Base-by-base conservation (phyloP, 345 rosid species). In the Syzygium jambos region DNA sequence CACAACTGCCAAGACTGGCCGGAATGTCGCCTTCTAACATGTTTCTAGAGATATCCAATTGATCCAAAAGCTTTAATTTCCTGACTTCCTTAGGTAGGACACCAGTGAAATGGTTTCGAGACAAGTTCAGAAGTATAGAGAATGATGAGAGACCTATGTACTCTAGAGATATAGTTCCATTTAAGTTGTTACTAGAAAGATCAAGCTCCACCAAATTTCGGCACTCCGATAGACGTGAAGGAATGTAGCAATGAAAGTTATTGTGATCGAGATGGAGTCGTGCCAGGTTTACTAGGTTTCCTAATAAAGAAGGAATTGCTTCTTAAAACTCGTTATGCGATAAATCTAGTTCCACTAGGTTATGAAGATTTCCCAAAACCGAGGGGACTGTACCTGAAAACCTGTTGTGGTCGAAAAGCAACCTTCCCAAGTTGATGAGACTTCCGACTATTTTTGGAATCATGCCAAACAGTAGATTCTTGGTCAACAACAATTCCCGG, bases 271-370 rank as follows among this genome's bases (percentile, higher is more conserved):
- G 49, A 65, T 21, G 1, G 12, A 92, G 87, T 5, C 1, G 41
- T 22, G 57, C 27, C 13, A 89, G 55, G 3, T 54, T n/a, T 57
- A 11, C 15, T 87, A 86, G 11, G 87, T 38, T 54, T 90, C 89
- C 11, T 86, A 92, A 21, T 6, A 90, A 91, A 27, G 86, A n/a
- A 52, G 92, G 92, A n/a, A 88, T 85, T 4, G 68, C 85, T 29
- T 91, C 90, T 0, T 89, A 51, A 11, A 91, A 59, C 7, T 46
- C 38, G 84, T 87, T 89, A 52, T 77, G 21, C 7, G 34, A 52
- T 4, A 89, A 9, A 0, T 30, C 55, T 7, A 90, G 11, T 2
- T 2, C 8, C 22, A 27, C 61, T 80, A 91, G 51, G 52, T 86
- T 86, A 52, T 86, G 86, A 52, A 88, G 88, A 52, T 90, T 88